Percentiles rank a stretch among this genome's conserved stretches.
Evolutionary conservation across 768 basidiomycete species (phyloP).

Genomic region (Bullera alba): DNA sequence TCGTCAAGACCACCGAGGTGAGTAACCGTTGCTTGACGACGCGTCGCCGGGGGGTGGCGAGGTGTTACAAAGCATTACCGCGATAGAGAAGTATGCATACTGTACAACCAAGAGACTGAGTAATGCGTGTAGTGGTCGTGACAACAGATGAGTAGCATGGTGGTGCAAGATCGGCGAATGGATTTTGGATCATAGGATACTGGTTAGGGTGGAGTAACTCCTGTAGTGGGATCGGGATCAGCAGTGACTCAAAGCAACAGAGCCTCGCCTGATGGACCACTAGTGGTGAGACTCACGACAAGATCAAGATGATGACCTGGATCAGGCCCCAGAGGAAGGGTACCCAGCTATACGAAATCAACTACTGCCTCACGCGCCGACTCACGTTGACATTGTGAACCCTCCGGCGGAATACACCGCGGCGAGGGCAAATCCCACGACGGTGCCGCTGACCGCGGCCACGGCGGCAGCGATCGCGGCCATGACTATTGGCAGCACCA

Average conservation of each 20-base stretch:
- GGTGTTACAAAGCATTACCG: no score
- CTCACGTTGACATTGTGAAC: conserved; percentile 41
- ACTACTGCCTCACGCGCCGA: not conserved
- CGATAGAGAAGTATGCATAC: no score
- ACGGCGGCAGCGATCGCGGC: conserved; percentile 17
- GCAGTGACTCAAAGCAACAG: not conserved
- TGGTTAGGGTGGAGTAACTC: conserved; percentile 36
- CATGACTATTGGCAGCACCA: conserved; percentile 21
- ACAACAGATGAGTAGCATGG: no score
- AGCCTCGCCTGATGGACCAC: not conserved
- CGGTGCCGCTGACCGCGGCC: conserved; percentile 25
- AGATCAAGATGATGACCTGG: conserved; percentile 31
- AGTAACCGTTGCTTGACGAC: no score
- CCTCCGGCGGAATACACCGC: conserved; percentile 39
- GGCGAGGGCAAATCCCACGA: conserved; percentile 37
- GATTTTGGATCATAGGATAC: conserved; percentile 22
- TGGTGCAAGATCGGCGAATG: no score
- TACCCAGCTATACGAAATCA: conserved; percentile 27
- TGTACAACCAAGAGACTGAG: no score
- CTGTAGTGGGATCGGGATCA: no score
- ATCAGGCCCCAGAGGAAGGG: conserved; percentile 40
- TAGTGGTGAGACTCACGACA: conserved; percentile 24
- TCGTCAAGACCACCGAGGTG: no score
- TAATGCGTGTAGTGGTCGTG: no score
- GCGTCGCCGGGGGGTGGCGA: no score